Conservation (phyloP, 2,329 filamentous ascomycete species). For the Pestalotiopsis sp. region DNA sequence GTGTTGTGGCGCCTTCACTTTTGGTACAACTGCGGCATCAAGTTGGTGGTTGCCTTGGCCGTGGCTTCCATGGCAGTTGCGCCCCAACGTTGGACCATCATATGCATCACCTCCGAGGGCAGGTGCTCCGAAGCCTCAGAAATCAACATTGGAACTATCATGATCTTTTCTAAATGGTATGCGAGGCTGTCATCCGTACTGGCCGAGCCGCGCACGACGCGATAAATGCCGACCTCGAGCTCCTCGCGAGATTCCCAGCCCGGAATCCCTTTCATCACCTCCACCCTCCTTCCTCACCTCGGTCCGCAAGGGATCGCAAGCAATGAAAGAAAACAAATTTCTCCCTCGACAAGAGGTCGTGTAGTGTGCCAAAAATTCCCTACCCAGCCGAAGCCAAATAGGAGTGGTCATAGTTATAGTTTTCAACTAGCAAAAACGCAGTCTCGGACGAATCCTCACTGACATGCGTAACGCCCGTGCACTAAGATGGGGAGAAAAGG, state of each 20-base stretch:
- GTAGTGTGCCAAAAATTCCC: constrained; percentile 77
- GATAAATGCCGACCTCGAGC: not conserved
- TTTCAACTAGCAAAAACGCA: constrained; percentile 91
- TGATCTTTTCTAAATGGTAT: not conserved
- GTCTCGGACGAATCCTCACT: constrained; percentile 88
- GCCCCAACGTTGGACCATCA: too few species aligned
- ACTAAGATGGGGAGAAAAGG: constrained; percentile 46
- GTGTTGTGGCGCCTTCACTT: too few species aligned
- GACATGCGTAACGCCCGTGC: constrained; percentile 80
- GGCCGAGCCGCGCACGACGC: not conserved
- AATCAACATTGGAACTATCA: not conserved
- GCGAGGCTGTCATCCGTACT: not conserved
- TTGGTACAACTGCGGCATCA: too few species aligned
- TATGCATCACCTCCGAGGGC: too few species aligned
- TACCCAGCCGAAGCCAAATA: constrained; percentile 68
- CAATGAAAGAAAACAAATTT: constrained; percentile 50
- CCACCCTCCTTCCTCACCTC: constrained; percentile 52
- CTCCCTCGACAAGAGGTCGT: constrained; percentile 33
- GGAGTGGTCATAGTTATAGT: constrained; percentile 79
- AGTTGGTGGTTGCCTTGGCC: too few species aligned
- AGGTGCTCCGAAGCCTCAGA: not conserved
- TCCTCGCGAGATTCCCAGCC: not conserved
- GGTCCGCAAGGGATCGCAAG: constrained; percentile 43
- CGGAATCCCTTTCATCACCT: not conserved
- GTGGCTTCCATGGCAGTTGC: too few species aligned